Conservation (phyloP, 129 eudicot species). For the Ambrosia trifida region DNA sequence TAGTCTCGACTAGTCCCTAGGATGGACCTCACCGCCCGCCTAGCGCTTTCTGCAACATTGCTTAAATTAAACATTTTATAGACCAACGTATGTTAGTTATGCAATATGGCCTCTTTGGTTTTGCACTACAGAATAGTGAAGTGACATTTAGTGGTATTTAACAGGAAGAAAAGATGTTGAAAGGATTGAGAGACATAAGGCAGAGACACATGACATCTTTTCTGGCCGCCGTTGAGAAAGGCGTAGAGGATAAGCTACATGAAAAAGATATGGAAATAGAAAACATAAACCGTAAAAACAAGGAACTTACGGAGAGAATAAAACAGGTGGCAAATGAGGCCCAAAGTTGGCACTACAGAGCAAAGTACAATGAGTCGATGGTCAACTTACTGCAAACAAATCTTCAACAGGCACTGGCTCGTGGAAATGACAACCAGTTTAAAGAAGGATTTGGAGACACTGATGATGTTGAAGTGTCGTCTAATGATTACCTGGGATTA, state of each 20-base stretch:
- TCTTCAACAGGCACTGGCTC: slow-evolving; percentile 70
- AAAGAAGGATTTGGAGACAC: slow-evolving; percentile 96
- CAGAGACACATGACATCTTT: slow-evolving; percentile 86
- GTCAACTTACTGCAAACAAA: slow-evolving; percentile 69
- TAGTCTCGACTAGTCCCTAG: too few species aligned
- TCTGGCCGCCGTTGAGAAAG: slow-evolving; percentile 62
- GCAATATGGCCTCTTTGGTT: slow-evolving; percentile 5
- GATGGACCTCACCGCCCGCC: too few species aligned
- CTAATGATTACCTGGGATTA: slow-evolving; percentile 40
- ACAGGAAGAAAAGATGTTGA: slow-evolving; percentile 77
- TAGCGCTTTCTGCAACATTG: too few species aligned
- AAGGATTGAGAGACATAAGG: slow-evolving; percentile 75
- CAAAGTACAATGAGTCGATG: slow-evolving; percentile 89
- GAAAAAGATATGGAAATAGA: slow-evolving; percentile 78
- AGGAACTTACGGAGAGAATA: slow-evolving; percentile 66
- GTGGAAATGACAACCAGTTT: slow-evolving; percentile 52
- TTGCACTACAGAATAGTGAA: slow-evolving; percentile 2
- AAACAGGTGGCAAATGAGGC: slow-evolving; percentile 81
- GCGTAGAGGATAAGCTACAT: slow-evolving; percentile 50
- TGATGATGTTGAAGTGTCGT: slow-evolving; percentile 76
- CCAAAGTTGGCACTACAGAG: slow-evolving; percentile 87
- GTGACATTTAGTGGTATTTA: background rate
- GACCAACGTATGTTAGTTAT: background rate
- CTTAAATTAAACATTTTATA: too few species aligned
- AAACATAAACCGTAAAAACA: slow-evolving; percentile 73